Conservation (phyloP, 2,329 filamentous ascomycete species). For the Chaetothyriales sp. region DNA sequence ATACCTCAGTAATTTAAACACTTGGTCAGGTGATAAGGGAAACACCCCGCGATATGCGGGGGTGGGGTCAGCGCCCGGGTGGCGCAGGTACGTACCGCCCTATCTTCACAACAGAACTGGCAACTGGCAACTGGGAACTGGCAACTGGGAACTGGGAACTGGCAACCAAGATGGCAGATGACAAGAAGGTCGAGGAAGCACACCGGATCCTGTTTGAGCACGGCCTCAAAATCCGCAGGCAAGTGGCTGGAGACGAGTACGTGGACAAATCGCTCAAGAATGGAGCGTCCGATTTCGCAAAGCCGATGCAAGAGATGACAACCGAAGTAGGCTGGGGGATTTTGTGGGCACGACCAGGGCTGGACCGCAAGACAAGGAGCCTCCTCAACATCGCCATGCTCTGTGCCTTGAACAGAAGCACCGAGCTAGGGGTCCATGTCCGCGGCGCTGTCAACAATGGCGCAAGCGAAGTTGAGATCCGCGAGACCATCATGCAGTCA, state of each 20-base stretch:
- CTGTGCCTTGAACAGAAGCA: slow-evolving; percentile 43
- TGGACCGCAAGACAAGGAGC: slow-evolving; percentile 45
- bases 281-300: slow-evolving; percentile 43
- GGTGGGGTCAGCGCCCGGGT: not conserved
- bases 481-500: slow-evolving; percentile 31
- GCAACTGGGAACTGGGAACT: too few relatives aligned
- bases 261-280: slow-evolving; percentile 34
- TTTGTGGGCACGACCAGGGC: slow-evolving; percentile 48
- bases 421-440: slow-evolving; percentile 48
- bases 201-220: slow-evolving; percentile 46
- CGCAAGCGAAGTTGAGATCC: slow-evolving; percentile 44
- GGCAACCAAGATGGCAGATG: slow-evolving; percentile 5
- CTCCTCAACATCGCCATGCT: slow-evolving; percentile 52
- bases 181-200: slow-evolving; percentile 12
- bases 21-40: not conserved
- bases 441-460: slow-evolving; percentile 50
- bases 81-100: not conserved
- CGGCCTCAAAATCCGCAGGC: slow-evolving; percentile 44
- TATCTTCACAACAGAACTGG: not conserved
- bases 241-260: slow-evolving; percentile 46
- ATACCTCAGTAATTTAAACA: too few relatives aligned
- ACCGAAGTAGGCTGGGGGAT: slow-evolving; percentile 52
- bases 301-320: slow-evolving; percentile 46
- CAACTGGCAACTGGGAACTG: too few relatives aligned
- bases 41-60: not conserved